Evolutionary conservation across 768 basidiomycete genomes (phyloP).

Genomic region (Suillus paluster): DNA sequence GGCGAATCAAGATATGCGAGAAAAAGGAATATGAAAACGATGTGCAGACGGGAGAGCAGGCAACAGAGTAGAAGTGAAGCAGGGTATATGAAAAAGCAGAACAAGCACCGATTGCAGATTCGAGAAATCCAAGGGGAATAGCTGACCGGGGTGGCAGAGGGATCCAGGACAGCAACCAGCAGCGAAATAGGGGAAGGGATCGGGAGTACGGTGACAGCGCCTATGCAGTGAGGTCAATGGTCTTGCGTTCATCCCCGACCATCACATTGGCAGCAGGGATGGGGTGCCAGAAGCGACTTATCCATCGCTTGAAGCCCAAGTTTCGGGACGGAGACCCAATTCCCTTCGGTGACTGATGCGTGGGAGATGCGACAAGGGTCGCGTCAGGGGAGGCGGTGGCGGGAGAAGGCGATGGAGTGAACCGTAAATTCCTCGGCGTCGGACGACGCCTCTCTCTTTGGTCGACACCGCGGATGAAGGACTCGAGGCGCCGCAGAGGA

Average conservation of each 20-base stretch:
- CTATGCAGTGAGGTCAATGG: conserved; percentile 7
- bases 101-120: background rate
- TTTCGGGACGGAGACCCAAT: background rate
- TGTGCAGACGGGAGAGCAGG: background rate
- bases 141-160: background rate
- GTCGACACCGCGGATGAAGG: background rate
- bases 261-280: conserved; percentile 7
- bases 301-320: conserved; percentile 10
- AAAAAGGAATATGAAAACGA: background rate
- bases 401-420: background rate
- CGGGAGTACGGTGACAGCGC: background rate
- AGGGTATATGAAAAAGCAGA: conserved; percentile 1
- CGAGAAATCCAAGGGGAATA: background rate
- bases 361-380: conserved; percentile 11
- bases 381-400: background rate
- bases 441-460: background rate
- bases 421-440: background rate
- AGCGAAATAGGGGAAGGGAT: background rate
- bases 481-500: background rate
- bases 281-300: conserved; percentile 11
- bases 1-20: background rate
- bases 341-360: conserved; percentile 1
- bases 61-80: background rate
- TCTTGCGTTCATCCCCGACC: conserved; percentile 9
- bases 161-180: background rate